These are phyloP conservation scores for Strobilomyces confusus DNA, from an alignment of 768 basidiomycete genomes.

Conservation along the genomic window DNA sequence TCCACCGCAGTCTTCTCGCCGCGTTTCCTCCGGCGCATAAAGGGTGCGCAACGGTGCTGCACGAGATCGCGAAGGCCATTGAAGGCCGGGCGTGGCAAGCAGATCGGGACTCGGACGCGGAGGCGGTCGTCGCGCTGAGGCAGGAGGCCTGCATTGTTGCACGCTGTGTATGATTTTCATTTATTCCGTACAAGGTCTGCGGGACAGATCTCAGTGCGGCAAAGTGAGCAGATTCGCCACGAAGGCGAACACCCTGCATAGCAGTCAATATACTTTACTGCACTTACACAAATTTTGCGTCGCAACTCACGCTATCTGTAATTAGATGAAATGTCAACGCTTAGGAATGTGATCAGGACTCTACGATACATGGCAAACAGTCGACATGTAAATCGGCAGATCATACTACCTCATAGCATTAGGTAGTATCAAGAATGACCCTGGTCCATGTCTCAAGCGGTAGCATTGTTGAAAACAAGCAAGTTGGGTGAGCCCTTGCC, in stretches of 20 bases:
- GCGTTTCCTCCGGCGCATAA: conserved; percentile 60
- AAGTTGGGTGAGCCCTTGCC: conserved; percentile 59
- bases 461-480: conserved; percentile 81
- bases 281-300: too few species aligned
- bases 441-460: conserved; percentile 21
- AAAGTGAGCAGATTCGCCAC: too few species aligned
- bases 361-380: conserved; percentile 15
- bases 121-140: conserved; percentile 65
- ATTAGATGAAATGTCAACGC: too few species aligned
- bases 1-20: conserved; percentile 65
- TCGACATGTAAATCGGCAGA: conserved; percentile 5
- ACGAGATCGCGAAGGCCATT: conserved; percentile 59
- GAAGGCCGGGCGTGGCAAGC: conserved; percentile 66
- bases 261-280: neutral
- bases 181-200: conserved; percentile 2
- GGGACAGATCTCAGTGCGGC: conserved; percentile 4
- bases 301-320: too few species aligned
- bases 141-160: conserved; percentile 65
- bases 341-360: neutral
- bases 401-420: conserved; percentile 1
- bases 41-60: conserved; percentile 61
- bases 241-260: too few species aligned
- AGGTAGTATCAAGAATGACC: neutral
- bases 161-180: conserved; percentile 14
- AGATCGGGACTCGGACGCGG: conserved; percentile 64